Base-by-base conservation (phyloP, 495 filamentous ascomycete genomes). In the Cudoniella acicularis region DNA sequence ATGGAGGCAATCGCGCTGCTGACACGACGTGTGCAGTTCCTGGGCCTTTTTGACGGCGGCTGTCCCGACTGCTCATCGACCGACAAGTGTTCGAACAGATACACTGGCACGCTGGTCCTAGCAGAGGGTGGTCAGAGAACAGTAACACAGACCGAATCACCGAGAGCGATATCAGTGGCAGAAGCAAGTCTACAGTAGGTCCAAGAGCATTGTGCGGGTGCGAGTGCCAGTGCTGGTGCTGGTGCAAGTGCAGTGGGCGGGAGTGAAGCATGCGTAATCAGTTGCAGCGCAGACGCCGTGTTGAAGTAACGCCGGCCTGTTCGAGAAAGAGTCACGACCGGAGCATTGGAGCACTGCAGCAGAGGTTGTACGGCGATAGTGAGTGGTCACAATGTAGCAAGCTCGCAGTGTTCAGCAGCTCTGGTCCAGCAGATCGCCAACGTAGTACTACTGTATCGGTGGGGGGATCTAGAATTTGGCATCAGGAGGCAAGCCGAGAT, bases 51-150 rank as follows among this genome's bases (percentile, higher is more conserved):
- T 41, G 9, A 9, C 36, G n/a, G 36, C 9, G n/a, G 36, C 9
- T n/a, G 9, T 9, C 9, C 36, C 36, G 36, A 47, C 43, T 17
- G 17, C 43, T 47, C 43, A 47, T n/a, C 43, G 43, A 21, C 16
- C 8, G 43, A 47, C 43, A 47, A 47, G 43, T 47, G n/a, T 47
- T 17, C 13, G 8, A 17, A 4, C 20, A 47, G 30, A 4, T 36
- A 36, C 30, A 36, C 6, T 13, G 30, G 13, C 6, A 36, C 4
- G 16, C 16, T 17, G 43, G 20, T 21, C 20, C 43, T n/a, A 17
- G 43, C 43, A n/a, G 43, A 47, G 43, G 43, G 43, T 47, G 43
- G 43, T 47, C 43, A 47, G 43, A 47, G 43, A 47, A n/a, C 43
- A 47, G 43, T 47, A 21, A 21, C 20, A 4, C 30, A 13, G 30